Evolutionary conservation across 2,329 filamentous ascomycete genomes (phyloP).

Genomic region (Nemania serpens): DNA sequence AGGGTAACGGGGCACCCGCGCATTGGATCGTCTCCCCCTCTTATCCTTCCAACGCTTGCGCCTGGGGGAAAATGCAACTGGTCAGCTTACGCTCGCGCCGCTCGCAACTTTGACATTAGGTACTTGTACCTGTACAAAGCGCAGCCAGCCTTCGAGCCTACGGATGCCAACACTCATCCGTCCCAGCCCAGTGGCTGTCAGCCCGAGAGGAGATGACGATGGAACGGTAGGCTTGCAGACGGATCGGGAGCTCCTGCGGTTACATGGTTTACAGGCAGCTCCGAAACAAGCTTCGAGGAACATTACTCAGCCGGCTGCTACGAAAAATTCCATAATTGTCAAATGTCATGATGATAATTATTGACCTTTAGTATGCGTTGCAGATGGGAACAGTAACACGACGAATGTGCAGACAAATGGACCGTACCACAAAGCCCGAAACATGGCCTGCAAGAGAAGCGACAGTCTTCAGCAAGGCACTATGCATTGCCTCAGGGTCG

Average conservation of each 20-base stretch:
- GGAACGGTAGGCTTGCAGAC: constrained; percentile 1
- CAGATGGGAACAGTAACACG: not conserved
- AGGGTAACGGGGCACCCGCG: constrained; percentile 20
- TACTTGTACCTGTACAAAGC: constrained; percentile 18
- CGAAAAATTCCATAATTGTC: not conserved
- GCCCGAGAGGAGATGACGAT: constrained; percentile 7
- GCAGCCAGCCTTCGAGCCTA: not conserved
- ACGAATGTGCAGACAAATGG: not conserved
- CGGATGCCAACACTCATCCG: constrained; percentile 12
- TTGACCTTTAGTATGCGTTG: not conserved
- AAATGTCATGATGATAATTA: not conserved
- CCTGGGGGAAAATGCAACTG: constrained; percentile 22
- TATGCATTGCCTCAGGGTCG: not conserved
- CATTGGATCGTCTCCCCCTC: not conserved
- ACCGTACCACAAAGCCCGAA: not conserved
- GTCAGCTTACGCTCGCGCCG: constrained; percentile 23
- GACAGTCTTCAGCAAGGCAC: not conserved
- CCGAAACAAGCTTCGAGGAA: constrained; percentile 10
- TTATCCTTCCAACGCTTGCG: not conserved
- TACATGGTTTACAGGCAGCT: constrained; percentile 18
- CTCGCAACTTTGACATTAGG: not conserved
- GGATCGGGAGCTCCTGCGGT: constrained; percentile 2
- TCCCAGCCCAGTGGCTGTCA: constrained; percentile 9
- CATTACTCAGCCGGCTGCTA: not conserved
- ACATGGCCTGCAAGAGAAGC: not conserved